A percentile compares a stretch with the other conserved stretches of the same genome.
Evolutionary conservation across 2,329 filamentous ascomycete genomes (phyloP).

Genomic region (Eutypella sp.): DNA sequence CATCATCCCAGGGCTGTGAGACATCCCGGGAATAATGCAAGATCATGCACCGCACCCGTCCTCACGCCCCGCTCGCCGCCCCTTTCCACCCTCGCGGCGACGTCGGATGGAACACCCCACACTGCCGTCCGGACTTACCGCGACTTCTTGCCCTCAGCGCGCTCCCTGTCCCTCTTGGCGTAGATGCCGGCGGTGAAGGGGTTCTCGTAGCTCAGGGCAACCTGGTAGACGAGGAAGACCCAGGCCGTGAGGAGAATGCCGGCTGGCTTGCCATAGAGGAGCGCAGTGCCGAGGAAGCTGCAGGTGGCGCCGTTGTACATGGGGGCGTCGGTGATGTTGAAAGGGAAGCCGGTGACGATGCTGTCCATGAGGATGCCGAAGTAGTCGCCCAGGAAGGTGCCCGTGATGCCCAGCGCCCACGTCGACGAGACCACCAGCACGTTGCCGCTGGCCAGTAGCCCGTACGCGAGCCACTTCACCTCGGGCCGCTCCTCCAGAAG

Average conservation of each 20-base stretch:
- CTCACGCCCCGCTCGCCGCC: not conserved
- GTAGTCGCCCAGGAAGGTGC: conserved; percentile 96
- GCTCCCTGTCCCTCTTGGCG: conserved; percentile 68
- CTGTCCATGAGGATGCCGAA: conserved; percentile 97
- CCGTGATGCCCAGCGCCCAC: conserved; percentile 87
- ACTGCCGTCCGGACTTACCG: conserved; percentile 29
- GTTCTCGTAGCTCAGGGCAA: conserved; percentile 84
- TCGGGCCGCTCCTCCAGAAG: conserved; percentile 58
- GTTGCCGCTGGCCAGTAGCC: conserved; percentile 72
- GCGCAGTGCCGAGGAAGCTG: conserved; percentile 83
- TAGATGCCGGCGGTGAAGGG: conserved; percentile 94
- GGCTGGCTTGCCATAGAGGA: conserved; percentile 83
- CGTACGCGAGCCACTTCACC: conserved; percentile 60
- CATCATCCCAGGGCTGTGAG: too few species aligned
- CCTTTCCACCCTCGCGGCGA: too few species aligned
- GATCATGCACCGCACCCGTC: not conserved
- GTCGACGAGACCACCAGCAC: conserved; percentile 83
- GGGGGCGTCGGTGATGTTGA: conserved; percentile 83
- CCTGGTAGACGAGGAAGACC: conserved; percentile 72
- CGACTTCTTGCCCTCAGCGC: conserved; percentile 49
- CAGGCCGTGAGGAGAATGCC: conserved; percentile 71
- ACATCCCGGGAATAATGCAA: too few species aligned
- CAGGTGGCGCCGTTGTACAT: conserved; percentile 97
- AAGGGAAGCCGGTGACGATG: conserved; percentile 92
- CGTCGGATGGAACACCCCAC: too few species aligned